These are phyloP conservation scores for Kazachstania africana DNA, from an alignment of 805 yeast genomes.

Conservation along the genomic window DNA sequence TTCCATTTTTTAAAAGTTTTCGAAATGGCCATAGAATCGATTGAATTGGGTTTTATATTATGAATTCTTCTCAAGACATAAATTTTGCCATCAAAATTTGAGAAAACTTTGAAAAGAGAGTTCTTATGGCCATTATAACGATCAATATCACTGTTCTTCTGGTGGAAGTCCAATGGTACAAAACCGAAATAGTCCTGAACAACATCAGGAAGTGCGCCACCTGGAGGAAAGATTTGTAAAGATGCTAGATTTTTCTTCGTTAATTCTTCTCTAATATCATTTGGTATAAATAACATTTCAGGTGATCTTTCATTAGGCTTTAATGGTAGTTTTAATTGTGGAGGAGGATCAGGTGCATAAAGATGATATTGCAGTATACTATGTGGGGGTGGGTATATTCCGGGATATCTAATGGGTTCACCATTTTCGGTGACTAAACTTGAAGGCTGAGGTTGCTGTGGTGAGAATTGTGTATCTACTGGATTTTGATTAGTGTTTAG, in stretches of 20 bases:
- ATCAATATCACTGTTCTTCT: slow-evolving; percentile 26
- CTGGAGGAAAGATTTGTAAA: slow-evolving; percentile 44
- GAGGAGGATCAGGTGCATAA: slow-evolving; percentile 84
- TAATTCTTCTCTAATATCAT: slow-evolving; percentile 57
- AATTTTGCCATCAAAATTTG: slow-evolving; percentile 64
- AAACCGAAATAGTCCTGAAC: slow-evolving; percentile 78
- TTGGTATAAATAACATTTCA: slow-evolving; percentile 59
- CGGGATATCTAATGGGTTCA: slow-evolving; percentile 16
- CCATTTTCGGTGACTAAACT: background rate
- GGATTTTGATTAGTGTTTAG: background rate
- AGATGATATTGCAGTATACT: slow-evolving; percentile 60
- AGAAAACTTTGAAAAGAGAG: slow-evolving; percentile 66
- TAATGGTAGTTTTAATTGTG: slow-evolving; percentile 47
- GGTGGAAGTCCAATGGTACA: slow-evolving; percentile 57
- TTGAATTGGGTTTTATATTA: slow-evolving; percentile 31
- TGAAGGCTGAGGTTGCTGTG: too few species aligned
- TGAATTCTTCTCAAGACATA: slow-evolving; percentile 71
- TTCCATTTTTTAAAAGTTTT: slow-evolving; percentile 56
- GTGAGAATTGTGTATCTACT: too few species aligned
- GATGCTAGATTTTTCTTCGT: slow-evolving; percentile 72
- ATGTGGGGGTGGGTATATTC: slow-evolving; percentile 30
- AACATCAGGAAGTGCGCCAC: slow-evolving; percentile 48
- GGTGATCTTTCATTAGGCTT: slow-evolving; percentile 63
- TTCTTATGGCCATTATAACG: slow-evolving; percentile 42
- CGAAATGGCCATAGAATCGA: slow-evolving; percentile 48